Evolutionary conservation across 2,329 filamentous ascomycete genomes (phyloP), one percentile per base, ranked within the genome.

Genomic region (Laburnicola sp.): DNA sequence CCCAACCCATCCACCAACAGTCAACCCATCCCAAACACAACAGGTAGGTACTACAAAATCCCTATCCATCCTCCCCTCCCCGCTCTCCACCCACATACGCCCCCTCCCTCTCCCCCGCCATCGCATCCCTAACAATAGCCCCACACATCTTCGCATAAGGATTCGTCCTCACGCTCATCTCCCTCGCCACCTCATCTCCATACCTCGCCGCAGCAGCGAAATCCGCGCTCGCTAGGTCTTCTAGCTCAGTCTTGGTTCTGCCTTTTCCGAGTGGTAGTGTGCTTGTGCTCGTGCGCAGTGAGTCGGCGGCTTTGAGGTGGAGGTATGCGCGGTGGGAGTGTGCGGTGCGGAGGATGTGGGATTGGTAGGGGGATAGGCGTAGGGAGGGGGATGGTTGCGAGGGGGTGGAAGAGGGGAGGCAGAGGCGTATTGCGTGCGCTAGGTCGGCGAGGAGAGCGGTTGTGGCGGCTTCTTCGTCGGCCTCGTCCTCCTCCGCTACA

Each of bases 291-390:
- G 16, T 16, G 16, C 16, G 16, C 16, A 16, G 16, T 16, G 16
- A 16, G 16, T 75, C 73, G 1, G 71, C 73, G 0, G 75, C 70
- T 50, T 73, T 74, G 1, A 74, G 50, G 32, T 75, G 69, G n/a
- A 75, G 50, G 30, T 74, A 73, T 3, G 71, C 88, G 42, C 87
- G 80, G 68, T 92, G 88, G 0, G 87, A 91, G 61, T 89, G 83
- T 3, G 87, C 85, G 58, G 86, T 83, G 1, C 86, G 83, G 6
- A 93, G 74, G 0, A 87, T 86, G 50, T 82, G 85, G 8, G 83
- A 84, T 27, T 84, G 82, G 45, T 84, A 81, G 5, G 83, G 79
- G 2, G 87, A 90, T 30, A 91, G 75, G 0, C 63, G 48, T 0
- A 53, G 39, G 6, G 34, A 26, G 10, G 81, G 73, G 2, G 78